A percentile compares a stretch with the other conserved stretches of the same genome.
Conservation (phyloP, 495 filamentous ascomycete genomes). For the Penicillium verhagenii region DNA sequence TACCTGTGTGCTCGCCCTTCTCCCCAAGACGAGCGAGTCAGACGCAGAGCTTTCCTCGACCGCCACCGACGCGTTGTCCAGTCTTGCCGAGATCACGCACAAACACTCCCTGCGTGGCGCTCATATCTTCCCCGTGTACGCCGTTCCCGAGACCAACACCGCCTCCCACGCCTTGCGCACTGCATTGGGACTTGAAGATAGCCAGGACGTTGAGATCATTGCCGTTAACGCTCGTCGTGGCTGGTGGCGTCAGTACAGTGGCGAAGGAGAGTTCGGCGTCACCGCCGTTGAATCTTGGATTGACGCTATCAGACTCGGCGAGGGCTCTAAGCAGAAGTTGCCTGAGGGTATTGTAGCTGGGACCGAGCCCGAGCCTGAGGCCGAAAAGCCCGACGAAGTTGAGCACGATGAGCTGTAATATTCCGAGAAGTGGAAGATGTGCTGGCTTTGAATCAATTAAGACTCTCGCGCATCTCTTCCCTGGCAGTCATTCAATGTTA, state of each 20-base stretch:
- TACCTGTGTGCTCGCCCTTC: slow-evolving; percentile 83
- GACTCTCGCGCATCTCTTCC: background rate
- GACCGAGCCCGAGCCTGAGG: slow-evolving; percentile 29
- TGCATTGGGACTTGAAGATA: slow-evolving; percentile 58
- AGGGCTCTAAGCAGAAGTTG: slow-evolving; percentile 76
- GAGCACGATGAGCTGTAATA: slow-evolving; percentile 41
- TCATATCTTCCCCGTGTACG: slow-evolving; percentile 80
- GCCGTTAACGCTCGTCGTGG: slow-evolving; percentile 79
- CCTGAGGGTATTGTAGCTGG: slow-evolving; percentile 69
- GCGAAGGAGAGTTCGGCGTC: slow-evolving; percentile 52
- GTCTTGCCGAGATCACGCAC: slow-evolving; percentile 70
- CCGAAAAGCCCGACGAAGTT: slow-evolving; percentile 33
- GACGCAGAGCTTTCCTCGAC: slow-evolving; percentile 46
- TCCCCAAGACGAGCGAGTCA: slow-evolving; percentile 52
- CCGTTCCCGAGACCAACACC: slow-evolving; percentile 63
- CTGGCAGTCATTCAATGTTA: background rate
- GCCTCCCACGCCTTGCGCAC: slow-evolving; percentile 54
- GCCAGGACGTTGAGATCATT: slow-evolving; percentile 57
- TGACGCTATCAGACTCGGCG: slow-evolving; percentile 82
- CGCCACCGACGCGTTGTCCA: slow-evolving; percentile 57
- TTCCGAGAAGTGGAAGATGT: background rate
- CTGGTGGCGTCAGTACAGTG: slow-evolving; percentile 78
- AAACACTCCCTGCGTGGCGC: slow-evolving; percentile 64
- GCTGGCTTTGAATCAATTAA: background rate
- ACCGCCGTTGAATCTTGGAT: slow-evolving; percentile 77